Percentiles rank a stretch among this genome's conserved stretches.
Conservation (phyloP, 2,329 filamentous ascomycete genomes). For the Exophiala viscosa region DNA sequence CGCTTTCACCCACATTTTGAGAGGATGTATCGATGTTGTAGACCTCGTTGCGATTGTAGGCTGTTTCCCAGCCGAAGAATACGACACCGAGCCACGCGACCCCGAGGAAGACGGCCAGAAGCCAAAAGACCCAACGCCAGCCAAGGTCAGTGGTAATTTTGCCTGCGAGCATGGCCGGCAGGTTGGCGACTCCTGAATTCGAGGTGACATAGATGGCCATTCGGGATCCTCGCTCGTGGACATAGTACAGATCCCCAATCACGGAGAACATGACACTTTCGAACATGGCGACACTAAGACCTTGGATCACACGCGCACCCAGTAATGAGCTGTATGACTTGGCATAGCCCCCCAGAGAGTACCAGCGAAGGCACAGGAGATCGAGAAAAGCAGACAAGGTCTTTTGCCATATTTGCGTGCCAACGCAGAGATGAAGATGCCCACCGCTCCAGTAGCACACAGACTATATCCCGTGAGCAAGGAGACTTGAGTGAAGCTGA, state of each 20-base stretch:
- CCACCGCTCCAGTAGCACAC: slow-evolving; percentile 4
- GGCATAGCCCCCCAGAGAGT: slow-evolving; percentile 3
- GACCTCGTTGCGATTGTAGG: background rate
- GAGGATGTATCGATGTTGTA: background rate
- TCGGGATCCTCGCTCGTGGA: slow-evolving; percentile 25
- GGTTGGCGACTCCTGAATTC: background rate
- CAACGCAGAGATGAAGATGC: slow-evolving; percentile 9
- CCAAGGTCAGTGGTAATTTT: background rate
- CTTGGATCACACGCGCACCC: slow-evolving; percentile 5
- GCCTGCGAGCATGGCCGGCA: slow-evolving; percentile 5
- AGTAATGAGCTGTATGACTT: slow-evolving; percentile 5
- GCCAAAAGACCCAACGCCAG: slow-evolving; percentile 2
- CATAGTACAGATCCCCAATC: slow-evolving; percentile 29
- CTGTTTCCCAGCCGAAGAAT: slow-evolving; percentile 1
- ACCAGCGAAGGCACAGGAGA: background rate
- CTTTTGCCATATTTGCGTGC: slow-evolving; percentile 16
- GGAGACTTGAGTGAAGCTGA: slow-evolving; percentile 9
- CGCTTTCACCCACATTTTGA: background rate
- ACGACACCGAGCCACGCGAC: background rate
- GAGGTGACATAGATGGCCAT: slow-evolving; percentile 4
- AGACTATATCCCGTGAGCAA: slow-evolving; percentile 3
- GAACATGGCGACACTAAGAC: slow-evolving; percentile 8
- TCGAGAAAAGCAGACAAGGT: slow-evolving; percentile 9
- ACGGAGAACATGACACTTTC: slow-evolving; percentile 15
- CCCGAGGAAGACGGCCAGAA: background rate